These are phyloP conservation scores for Zymoseptoria crescenta DNA, from an alignment of 2,329 filamentous ascomycete species.

Conservation along the genomic window DNA sequence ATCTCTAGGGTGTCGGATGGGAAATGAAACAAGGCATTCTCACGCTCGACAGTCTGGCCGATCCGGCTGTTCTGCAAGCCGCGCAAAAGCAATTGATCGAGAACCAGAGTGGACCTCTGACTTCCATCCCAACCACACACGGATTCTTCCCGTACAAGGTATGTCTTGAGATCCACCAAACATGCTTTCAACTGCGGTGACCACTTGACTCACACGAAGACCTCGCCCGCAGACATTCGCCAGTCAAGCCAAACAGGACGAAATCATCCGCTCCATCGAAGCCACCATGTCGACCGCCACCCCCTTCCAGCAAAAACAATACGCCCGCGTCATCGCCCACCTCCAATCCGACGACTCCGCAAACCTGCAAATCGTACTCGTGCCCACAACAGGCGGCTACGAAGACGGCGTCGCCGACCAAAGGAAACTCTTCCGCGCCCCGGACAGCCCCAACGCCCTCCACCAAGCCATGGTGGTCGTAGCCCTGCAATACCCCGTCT, in stretches of 20 bases:
- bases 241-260: slow-evolving; percentile 26
- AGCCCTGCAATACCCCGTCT: slow-evolving; percentile 18
- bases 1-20: slow-evolving; percentile 8
- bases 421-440: slow-evolving; percentile 20
- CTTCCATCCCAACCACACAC: slow-evolving; percentile 27
- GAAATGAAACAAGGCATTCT: slow-evolving; percentile 23
- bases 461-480: slow-evolving; percentile 20
- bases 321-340: slow-evolving; percentile 28
- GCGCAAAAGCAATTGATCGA: slow-evolving; percentile 28
- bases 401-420: slow-evolving; percentile 26
- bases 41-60: slow-evolving; percentile 24
- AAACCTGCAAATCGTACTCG: slow-evolving; percentile 31
- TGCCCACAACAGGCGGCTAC: slow-evolving; percentile 26
- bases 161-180: neutral
- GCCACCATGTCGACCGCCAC: slow-evolving; percentile 19
- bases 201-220: neutral
- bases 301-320: slow-evolving; percentile 30
- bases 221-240: slow-evolving; percentile 22
- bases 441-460: slow-evolving; percentile 13
- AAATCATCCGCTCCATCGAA: slow-evolving; percentile 27
- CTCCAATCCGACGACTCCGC: slow-evolving; percentile 31
- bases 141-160: slow-evolving; percentile 32
- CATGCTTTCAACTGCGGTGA: neutral
- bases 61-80: slow-evolving; percentile 27
- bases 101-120: slow-evolving; percentile 27